Percentiles rank a stretch among this genome's conserved stretches.
Evolutionary conservation across 805 yeast genomes (phyloP).

Genomic region (Torulaspora indica): DNA sequence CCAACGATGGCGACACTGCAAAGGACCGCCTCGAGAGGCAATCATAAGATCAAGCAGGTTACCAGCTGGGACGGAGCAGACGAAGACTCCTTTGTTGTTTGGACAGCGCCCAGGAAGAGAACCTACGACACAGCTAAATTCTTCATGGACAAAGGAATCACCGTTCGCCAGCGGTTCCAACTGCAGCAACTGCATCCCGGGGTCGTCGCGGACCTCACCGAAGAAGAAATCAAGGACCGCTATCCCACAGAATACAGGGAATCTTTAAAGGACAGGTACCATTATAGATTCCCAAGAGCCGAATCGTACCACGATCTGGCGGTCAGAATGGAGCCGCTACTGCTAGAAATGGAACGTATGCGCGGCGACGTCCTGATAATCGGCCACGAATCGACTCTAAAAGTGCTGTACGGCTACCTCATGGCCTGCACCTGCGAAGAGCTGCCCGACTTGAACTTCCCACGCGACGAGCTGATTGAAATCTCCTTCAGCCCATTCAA

Average conservation of each 20-base stretch:
- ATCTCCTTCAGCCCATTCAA: constrained; percentile 82
- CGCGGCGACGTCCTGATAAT: constrained; percentile 81
- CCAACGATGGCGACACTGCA: constrained; percentile 25
- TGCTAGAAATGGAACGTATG: constrained; percentile 90
- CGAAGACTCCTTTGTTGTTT: constrained; percentile 68
- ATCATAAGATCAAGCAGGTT: constrained; percentile 34
- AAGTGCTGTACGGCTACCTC: constrained; percentile 88
- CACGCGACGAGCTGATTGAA: constrained; percentile 79
- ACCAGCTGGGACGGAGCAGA: constrained; percentile 51
- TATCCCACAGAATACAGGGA: constrained; percentile 69
- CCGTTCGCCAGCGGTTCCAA: constrained; percentile 71
- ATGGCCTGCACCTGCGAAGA: constrained; percentile 88
- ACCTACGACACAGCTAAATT: constrained; percentile 74
- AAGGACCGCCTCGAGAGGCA: constrained; percentile 27
- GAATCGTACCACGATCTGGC: constrained; percentile 97
- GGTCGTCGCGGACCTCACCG: constrained; percentile 63
- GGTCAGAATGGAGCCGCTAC: constrained; percentile 84
- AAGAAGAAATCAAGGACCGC: constrained; percentile 51
- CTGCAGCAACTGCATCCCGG: constrained; percentile 89
- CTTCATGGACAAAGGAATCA: constrained; percentile 58
- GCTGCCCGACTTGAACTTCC: constrained; percentile 74
- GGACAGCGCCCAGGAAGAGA: constrained; percentile 89
- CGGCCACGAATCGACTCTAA: constrained; percentile 86
- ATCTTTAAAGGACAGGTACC: constrained; percentile 77
- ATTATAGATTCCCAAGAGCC: constrained; percentile 84